Base-by-base conservation (phyloP, 2,329 filamentous ascomycete genomes). In the Trichoderma oligosporum region DNA sequence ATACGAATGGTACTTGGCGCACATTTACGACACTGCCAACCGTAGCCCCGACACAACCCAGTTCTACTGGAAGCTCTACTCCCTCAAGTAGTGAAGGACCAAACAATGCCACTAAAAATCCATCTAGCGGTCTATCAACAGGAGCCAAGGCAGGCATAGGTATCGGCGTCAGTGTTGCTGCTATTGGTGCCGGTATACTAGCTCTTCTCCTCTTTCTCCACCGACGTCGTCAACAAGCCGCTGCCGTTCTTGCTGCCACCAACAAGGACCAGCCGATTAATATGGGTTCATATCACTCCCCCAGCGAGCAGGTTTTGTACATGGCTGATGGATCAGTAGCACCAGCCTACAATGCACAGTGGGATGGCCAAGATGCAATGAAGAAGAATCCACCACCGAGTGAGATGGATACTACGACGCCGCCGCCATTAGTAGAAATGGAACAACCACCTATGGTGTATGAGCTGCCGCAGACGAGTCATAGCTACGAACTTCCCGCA, bases 141-240 rank as follows among this genome's bases (percentile, higher is more conserved):
- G 52, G 52, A 46, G 52, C 52, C 24, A 55, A 55, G 52, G 52
- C 52, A 4, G 52, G 52, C 41, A 38, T 55, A n/a, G 52, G 52
- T 2, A 29, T 55, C 29, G 52, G 41, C 3, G 52, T 55, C 41
- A 46, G 41, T 7, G 22, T 46, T 6, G 52, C 39, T 9, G 52
- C 42, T 9, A 45, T 55, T 22, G 41, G 31, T 7, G 22, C 35
- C 24, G 52, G 52, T 5, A 16, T 52, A 7, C 48, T 55, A 7
- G 52, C 8, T n/a, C 7, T 46, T 4, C 12, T 55, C 52, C 35
- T 55, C 39, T 55, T 29, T 31, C 52, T 46, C n/a, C 52, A 41
- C 33, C 31, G 52, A 14, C 20, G 52, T 2, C 33, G 24, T 7
- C 52, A 55, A 22, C 52, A 14, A 22, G 39, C 52, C 2, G 52